A percentile compares a stretch with the other conserved stretches of the same genome.
Evolutionary conservation across 75 land plant genomes (phyloP).

Genomic region (Cryptomeria japonica): DNA sequence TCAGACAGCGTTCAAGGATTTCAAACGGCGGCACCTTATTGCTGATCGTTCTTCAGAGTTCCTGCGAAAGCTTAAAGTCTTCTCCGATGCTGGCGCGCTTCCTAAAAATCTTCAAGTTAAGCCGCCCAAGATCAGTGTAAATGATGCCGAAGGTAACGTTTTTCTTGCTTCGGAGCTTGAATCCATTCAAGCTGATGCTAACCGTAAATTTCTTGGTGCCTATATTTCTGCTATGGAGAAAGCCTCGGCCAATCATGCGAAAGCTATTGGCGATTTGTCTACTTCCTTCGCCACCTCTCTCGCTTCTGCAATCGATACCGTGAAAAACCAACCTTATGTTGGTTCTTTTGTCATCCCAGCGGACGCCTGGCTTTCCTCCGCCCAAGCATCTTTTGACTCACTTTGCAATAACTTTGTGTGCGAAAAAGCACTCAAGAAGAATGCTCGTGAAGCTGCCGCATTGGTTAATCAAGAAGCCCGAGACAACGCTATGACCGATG

Average conservation of each 20-base stretch:
- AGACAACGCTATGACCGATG: background rate
- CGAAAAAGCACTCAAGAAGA: background rate
- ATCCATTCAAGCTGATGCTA: background rate
- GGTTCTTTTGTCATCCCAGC: background rate
- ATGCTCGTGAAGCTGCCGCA: background rate
- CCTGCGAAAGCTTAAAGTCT: too few relatives aligned
- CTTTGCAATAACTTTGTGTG: background rate
- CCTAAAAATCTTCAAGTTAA: background rate
- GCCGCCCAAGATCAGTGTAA: background rate
- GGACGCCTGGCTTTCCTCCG: background rate
- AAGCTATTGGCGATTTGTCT: background rate
- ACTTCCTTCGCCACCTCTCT: background rate
- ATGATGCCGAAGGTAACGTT: background rate
- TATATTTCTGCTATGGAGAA: background rate
- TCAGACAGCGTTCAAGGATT: background rate
- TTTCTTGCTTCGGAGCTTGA: background rate
- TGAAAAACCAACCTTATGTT: too few relatives aligned
- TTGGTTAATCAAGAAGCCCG: background rate
- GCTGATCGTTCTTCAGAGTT: background rate
- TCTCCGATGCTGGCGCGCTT: background rate
- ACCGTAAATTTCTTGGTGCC: background rate
- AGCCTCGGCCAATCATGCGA: background rate
- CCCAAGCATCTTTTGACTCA: background rate
- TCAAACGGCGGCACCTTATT: background rate
- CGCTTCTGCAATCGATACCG: background rate